Conservation (phyloP, 2,329 filamentous ascomycete genomes). For the Cercospora sesami region DNA sequence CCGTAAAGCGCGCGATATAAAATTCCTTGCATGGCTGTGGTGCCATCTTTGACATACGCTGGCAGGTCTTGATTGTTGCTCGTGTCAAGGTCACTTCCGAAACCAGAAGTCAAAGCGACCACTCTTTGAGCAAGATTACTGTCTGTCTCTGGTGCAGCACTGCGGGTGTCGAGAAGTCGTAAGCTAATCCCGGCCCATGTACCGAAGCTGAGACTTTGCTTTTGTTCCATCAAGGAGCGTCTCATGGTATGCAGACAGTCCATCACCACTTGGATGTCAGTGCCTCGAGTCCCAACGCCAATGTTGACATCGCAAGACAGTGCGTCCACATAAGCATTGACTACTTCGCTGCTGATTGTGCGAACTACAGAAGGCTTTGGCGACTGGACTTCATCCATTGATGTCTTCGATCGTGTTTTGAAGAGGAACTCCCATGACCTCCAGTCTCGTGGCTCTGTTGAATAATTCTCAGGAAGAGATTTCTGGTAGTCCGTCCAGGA, state of each 20-base stretch:
- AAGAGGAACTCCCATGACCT: constrained; percentile 35
- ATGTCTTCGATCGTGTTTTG: constrained; percentile 29
- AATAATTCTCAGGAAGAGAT: constrained; percentile 27
- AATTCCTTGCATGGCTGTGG: constrained; percentile 45
- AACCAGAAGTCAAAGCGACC: constrained; percentile 40
- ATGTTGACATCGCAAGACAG: constrained; percentile 49
- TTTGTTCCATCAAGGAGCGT: constrained; percentile 30
- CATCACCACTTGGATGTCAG: constrained; percentile 39
- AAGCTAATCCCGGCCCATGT: constrained; percentile 50
- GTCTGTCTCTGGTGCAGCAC: constrained; percentile 47
- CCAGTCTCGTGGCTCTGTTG: constrained; percentile 33
- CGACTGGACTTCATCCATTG: constrained; percentile 22
- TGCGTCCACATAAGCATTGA: constrained; percentile 57
- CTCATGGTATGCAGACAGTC: constrained; percentile 35
- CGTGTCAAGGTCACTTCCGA: constrained; percentile 44
- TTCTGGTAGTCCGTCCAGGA: constrained; percentile 48
- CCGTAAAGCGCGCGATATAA: constrained; percentile 46
- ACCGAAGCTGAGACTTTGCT: constrained; percentile 42
- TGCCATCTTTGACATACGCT: constrained; percentile 48
- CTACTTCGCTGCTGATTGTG: constrained; percentile 60
- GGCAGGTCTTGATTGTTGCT: constrained; percentile 40
- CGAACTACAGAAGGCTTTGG: constrained; percentile 37
- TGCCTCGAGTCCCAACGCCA: constrained; percentile 46
- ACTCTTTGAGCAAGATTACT: constrained; percentile 47
- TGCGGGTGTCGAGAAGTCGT: constrained; percentile 55